These are phyloP conservation scores for Teratosphaeria zuluensis DNA, from an alignment of 2,329 filamentous ascomycete species.

Conservation along the genomic window DNA sequence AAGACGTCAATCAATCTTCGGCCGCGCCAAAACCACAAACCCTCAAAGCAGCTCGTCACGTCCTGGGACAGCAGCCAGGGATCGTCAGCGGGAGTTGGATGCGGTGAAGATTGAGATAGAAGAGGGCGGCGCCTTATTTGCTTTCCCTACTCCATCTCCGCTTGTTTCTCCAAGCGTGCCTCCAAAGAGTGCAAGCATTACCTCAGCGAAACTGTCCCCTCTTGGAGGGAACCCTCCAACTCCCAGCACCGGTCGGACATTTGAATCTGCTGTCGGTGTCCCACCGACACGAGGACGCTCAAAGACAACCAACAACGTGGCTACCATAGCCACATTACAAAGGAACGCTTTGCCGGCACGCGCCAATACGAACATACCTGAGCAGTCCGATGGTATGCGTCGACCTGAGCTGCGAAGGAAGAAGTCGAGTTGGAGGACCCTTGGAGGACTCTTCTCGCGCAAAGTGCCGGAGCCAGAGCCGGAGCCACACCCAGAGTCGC, in stretches of 20 bases:
- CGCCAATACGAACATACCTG: not conserved
- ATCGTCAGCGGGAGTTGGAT: not conserved
- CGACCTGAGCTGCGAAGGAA: constrained; percentile 13
- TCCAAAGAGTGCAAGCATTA: constrained; percentile 2
- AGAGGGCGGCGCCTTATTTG: constrained; percentile 16
- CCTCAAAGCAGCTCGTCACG: not conserved
- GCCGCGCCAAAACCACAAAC: constrained; percentile 2
- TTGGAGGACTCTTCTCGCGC: constrained; percentile 17
- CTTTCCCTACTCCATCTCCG: constrained; percentile 21
- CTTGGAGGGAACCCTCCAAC: constrained; percentile 6
- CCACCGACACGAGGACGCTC: constrained; percentile 15
- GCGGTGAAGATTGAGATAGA: constrained; percentile 13
- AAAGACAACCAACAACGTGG: constrained; percentile 11
- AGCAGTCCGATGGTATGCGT: not conserved
- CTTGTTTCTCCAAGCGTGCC: constrained; percentile 11
- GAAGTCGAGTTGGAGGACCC: constrained; percentile 20
- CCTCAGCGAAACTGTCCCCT: constrained; percentile 9
- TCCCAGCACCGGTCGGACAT: constrained; percentile 10
- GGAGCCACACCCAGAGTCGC: constrained; percentile 8
- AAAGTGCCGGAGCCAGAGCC: constrained; percentile 9
- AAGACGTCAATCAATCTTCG: constrained; percentile 3
- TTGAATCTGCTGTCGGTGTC: constrained; percentile 12
- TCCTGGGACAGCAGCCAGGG: not conserved
- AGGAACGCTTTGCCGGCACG: constrained; percentile 4
- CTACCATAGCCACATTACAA: not conserved